phyloP scores from a whole-genome alignment of 495 filamentous ascomycete genomes.

The Neurospora sp. region DNA sequence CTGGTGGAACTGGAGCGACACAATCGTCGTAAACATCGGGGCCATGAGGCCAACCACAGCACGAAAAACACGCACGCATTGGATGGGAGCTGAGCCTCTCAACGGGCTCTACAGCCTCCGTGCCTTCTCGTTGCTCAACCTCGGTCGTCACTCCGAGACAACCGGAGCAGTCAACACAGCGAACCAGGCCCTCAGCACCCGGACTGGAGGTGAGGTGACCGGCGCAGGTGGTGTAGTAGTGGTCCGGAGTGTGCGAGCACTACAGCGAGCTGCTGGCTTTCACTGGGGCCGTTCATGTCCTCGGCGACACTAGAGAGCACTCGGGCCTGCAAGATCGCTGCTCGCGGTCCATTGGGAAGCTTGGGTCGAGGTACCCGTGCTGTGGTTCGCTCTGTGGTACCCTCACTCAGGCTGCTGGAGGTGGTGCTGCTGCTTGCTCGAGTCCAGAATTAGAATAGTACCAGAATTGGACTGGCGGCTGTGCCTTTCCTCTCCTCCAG shows the following conservation, averaged over 20 bases:
- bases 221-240: not conserved
- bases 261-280: not conserved
- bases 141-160: not conserved
- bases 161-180: not conserved
- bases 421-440: not conserved
- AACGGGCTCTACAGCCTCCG: not conserved
- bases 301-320: not conserved
- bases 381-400: not conserved
- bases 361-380: not conserved
- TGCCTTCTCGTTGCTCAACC: not conserved
- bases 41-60: not conserved
- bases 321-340: not conserved
- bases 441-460: slow-evolving; percentile 17
- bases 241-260: not conserved
- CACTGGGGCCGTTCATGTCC: not conserved
- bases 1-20: not conserved
- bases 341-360: not conserved
- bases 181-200: not conserved
- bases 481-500: slow-evolving; percentile 18
- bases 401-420: not conserved
- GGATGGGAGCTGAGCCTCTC: not conserved
- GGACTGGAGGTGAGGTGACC: not conserved
- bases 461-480: slow-evolving; percentile 22
- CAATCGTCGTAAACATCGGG: not conserved
- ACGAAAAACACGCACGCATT: not conserved